phyloP scores from a whole-genome alignment of 164 flowering plant species.

The Warburgia ugandensis region DNA sequence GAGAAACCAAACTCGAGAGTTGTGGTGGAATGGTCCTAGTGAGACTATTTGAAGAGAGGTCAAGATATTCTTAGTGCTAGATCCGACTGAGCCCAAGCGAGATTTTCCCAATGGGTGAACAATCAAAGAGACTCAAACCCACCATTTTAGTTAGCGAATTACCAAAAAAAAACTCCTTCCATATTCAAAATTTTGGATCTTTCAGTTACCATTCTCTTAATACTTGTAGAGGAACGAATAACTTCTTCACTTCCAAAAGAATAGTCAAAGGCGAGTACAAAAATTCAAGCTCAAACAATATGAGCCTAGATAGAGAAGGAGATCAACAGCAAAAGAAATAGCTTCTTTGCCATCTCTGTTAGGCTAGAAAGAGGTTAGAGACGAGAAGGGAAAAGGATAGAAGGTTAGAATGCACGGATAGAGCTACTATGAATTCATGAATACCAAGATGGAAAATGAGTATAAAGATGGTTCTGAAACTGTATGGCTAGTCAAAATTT shows the following conservation, averaged over 20 bases:
- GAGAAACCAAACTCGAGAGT: constrained; percentile 50
- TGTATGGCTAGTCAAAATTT: background rate
- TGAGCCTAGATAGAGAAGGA: constrained; percentile 15
- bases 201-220: constrained; percentile 48
- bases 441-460: background rate
- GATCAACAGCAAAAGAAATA: constrained; percentile 7
- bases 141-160: constrained; percentile 24
- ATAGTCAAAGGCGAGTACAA: constrained; percentile 8
- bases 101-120: constrained; percentile 58
- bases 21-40: constrained; percentile 74
- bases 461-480: background rate
- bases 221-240: constrained; percentile 56
- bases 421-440: background rate
- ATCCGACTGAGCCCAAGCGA: constrained; percentile 57
- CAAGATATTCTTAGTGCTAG: constrained; percentile 52
- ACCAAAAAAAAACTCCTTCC: constrained; percentile 68
- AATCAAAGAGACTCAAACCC: constrained; percentile 61
- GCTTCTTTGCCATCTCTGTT: constrained; percentile 7
- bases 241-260: constrained; percentile 59
- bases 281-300: constrained; percentile 6
- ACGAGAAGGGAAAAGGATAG: background rate
- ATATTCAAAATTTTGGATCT: constrained; percentile 49
- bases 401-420: background rate
- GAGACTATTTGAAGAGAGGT: constrained; percentile 71
- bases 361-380: background rate